Conservation (phyloP, 192 early-diverging fungal genomes). For the Pilaira anomala region DNA sequence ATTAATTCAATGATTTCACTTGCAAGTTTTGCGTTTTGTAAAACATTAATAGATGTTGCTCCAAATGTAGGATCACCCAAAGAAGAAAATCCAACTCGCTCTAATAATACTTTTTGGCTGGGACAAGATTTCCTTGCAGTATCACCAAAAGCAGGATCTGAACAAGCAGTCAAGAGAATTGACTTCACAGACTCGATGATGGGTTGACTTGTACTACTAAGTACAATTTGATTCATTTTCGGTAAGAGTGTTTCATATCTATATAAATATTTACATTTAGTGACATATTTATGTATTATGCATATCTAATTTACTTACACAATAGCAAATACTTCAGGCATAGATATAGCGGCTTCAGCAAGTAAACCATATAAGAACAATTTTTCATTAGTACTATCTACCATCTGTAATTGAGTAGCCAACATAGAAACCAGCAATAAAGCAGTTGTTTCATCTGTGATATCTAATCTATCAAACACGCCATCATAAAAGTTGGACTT, state of each 20-base stretch:
- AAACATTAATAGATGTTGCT: conserved; percentile 39
- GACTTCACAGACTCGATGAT: conserved; percentile 71
- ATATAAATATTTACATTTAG: neutral
- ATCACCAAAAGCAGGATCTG: conserved; percentile 40
- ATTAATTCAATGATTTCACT: conserved; percentile 53
- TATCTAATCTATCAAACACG: conserved; percentile 65
- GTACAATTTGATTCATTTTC: conserved; percentile 71
- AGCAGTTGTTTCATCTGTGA: conserved; percentile 61
- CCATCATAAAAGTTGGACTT: conserved; percentile 52
- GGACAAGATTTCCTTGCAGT: conserved; percentile 35
- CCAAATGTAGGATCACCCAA: conserved; percentile 44
- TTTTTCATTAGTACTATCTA: conserved; percentile 70
- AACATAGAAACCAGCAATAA: conserved; percentile 63
- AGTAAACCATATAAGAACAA: conserved; percentile 74
- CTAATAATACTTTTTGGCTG: conserved; percentile 45
- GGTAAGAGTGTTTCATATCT: conserved; percentile 70
- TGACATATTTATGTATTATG: neutral
- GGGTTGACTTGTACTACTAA: conserved; percentile 58
- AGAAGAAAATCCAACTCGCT: conserved; percentile 53
- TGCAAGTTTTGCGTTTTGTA: conserved; percentile 48
- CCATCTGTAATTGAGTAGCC: conserved; percentile 66
- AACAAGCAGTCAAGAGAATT: conserved; percentile 65
- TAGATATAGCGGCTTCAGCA: conserved; percentile 65
- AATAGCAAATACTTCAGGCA: conserved; percentile 71
- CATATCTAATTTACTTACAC: conserved; percentile 53